phyloP scores from a whole-genome alignment of 1,284 basidiomycete genomes.

The Clitocybe nebularis region DNA sequence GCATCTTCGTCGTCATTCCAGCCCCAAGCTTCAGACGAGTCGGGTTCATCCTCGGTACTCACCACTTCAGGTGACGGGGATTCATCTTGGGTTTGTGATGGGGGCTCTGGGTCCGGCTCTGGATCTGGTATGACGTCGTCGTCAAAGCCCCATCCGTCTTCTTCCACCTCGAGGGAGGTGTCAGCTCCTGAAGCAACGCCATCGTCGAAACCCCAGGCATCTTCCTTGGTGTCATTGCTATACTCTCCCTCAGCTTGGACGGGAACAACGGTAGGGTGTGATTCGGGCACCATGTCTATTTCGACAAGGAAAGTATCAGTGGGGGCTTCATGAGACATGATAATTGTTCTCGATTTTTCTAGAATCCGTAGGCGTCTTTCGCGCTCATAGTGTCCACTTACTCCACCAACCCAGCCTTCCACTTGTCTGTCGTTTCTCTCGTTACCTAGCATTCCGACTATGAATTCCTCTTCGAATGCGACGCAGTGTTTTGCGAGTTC shows the following conservation, averaged over 20 bases:
- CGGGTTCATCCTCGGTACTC: slow-evolving; percentile 25
- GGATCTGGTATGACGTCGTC: slow-evolving; percentile 35
- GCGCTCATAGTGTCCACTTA: slow-evolving; percentile 71
- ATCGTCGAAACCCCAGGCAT: slow-evolving; percentile 38
- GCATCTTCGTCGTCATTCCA: slow-evolving; percentile 48
- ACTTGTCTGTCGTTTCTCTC: slow-evolving; percentile 48
- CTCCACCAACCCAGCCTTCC: slow-evolving; percentile 56
- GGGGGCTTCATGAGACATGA: slow-evolving; percentile 35
- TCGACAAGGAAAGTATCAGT: slow-evolving; percentile 36
- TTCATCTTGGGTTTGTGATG: slow-evolving; percentile 15
- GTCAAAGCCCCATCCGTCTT: slow-evolving; percentile 56
- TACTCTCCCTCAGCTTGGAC: slow-evolving; percentile 28
- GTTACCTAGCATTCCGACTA: slow-evolving; percentile 48
- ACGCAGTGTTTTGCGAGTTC: slow-evolving; percentile 50
- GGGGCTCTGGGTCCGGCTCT: slow-evolving; percentile 15
- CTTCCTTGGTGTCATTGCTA: slow-evolving; percentile 19
- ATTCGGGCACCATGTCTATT: slow-evolving; percentile 28
- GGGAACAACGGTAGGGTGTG: slow-evolving; percentile 27
- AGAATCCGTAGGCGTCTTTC: slow-evolving; percentile 61
- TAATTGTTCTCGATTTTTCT: slow-evolving; percentile 47
- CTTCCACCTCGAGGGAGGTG: slow-evolving; percentile 22
- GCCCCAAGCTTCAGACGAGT: slow-evolving; percentile 61
- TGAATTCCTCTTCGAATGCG: slow-evolving; percentile 55
- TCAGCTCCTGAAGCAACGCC: slow-evolving; percentile 16
- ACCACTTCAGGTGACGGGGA: slow-evolving; percentile 15